phyloP scores from a whole-genome alignment of 1,139 yeast species.

The Scheffersomyces segobiensis region DNA sequence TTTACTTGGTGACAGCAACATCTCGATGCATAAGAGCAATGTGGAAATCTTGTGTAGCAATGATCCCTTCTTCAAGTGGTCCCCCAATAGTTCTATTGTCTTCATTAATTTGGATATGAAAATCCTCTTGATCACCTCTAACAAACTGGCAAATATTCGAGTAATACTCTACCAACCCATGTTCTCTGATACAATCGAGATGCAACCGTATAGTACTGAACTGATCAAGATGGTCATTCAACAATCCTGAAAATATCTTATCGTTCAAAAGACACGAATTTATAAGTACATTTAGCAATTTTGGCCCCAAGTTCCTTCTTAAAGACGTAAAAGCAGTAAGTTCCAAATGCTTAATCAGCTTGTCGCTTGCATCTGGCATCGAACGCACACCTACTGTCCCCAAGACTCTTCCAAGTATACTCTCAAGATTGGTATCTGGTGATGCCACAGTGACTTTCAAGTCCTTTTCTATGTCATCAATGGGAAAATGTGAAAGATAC shows the following conservation, averaged over 20 bases:
- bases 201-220: slow-evolving; percentile 19
- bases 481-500: slow-evolving; percentile 13
- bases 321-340: slow-evolving; percentile 57
- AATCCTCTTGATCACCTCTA: slow-evolving; percentile 24
- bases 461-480: slow-evolving; percentile 9
- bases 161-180: slow-evolving; percentile 50
- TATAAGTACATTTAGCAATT: slow-evolving; percentile 30
- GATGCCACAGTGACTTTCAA: slow-evolving; percentile 19
- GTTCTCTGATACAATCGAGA: slow-evolving; percentile 52
- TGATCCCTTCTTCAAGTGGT: slow-evolving; percentile 33
- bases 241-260: slow-evolving; percentile 7
- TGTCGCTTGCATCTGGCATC: slow-evolving; percentile 22
- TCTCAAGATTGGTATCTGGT: slow-evolving; percentile 19
- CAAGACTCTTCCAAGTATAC: slow-evolving; percentile 24
- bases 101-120: slow-evolving; percentile 15
- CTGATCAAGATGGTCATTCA: not conserved
- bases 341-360: slow-evolving; percentile 27
- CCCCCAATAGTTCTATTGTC: slow-evolving; percentile 5
- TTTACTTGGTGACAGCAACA: not conserved
- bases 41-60: slow-evolving; percentile 33
- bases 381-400: slow-evolving; percentile 51
- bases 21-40: slow-evolving; percentile 30
- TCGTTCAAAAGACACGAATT: slow-evolving; percentile 12
- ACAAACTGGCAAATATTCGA: slow-evolving; percentile 38
- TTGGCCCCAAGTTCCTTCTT: slow-evolving; percentile 40